phyloP scores from a whole-genome alignment of 257 asterid genomes.

The Ajuga chamaepitys region DNA sequence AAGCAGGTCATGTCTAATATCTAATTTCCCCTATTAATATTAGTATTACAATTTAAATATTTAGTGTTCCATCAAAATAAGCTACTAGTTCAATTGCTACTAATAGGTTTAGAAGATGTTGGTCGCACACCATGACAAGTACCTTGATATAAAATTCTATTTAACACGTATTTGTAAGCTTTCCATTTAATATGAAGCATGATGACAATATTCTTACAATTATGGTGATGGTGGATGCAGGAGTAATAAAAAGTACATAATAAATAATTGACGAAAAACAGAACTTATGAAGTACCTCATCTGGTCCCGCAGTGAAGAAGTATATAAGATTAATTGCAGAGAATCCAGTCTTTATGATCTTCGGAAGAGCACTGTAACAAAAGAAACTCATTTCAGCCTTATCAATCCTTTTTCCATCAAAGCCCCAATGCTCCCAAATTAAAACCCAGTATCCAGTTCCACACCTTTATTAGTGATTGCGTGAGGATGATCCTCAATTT shows the following conservation, averaged over 20 bases:
- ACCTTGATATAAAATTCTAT: not conserved
- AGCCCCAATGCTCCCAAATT: not conserved
- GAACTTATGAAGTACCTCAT: slow-evolving; percentile 59
- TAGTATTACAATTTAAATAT: not conserved
- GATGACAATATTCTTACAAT: not conserved
- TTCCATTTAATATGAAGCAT: not conserved
- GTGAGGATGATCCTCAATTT: not conserved
- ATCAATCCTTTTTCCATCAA: not conserved
- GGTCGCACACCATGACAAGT: not conserved
- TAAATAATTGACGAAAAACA: not conserved
- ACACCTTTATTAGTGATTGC: not conserved
- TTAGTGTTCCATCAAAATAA: not conserved
- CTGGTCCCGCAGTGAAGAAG: slow-evolving; percentile 99
- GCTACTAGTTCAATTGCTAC: not conserved
- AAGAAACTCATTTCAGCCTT: slow-evolving; percentile 21
- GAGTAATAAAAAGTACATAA: not conserved
- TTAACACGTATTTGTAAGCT: not conserved
- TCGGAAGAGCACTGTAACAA: slow-evolving; percentile 72
- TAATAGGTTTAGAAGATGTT: not conserved
- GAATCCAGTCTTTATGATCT: slow-evolving; percentile 96
- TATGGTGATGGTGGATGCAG: not conserved
- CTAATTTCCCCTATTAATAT: not conserved
- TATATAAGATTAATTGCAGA: slow-evolving; percentile 95
- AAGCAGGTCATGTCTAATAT: not conserved
- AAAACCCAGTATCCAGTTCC: not conserved